Evolutionary conservation across 768 basidiomycete genomes (phyloP), one percentile per base, ranked within the genome.

Genomic region (Strobilomyces echinocephalus): DNA sequence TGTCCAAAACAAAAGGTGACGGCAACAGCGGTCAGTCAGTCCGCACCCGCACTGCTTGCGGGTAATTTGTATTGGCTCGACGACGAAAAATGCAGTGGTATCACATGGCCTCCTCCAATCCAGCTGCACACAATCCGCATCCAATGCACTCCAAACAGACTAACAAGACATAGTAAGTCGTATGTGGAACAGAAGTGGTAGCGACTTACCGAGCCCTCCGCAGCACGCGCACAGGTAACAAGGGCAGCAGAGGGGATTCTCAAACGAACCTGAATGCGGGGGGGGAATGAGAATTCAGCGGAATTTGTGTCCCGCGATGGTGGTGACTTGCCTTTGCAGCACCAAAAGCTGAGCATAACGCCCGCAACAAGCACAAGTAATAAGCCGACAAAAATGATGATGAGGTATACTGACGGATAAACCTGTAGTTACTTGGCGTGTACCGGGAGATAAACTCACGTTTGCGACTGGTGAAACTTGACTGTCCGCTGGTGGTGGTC

Each of bases 201-300:
- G 45, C 31, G n/a, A 57, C 73, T 57, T 60, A 83, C 83, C 80
- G 16, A 86, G 73, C 36, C 85, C 85, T 52, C 85, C 84, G 52
- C 84, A 86, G 64, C 83, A 86, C 5, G 85, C 85, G 57, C 85
- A 87, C 8, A 85, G 72, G 64, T 87, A 87, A 61, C 85, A 86
- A 1, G 85, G 85, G 59, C 83, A 85, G 59, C 83, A 86, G 0
- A 78, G 69, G 3, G 84, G 84, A 53, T 87, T 87, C 55, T 80
- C 61, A 60, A 84, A 85, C 0, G 78, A 64, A 15, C 78, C 81
- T 81, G 45, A 20, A 44, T 48, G 53, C 12, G 21, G 39, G 24
- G 24, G 24, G 24, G 4, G 24, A 21, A n/a, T 35, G 24, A 46
- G 30, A 36, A 16, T 24, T 57, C 39, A 50, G 42, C 9, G 24